These are phyloP conservation scores for Acrocalymma vagum DNA, from an alignment of 2,329 filamentous ascomycete genomes.

Conservation along the genomic window DNA sequence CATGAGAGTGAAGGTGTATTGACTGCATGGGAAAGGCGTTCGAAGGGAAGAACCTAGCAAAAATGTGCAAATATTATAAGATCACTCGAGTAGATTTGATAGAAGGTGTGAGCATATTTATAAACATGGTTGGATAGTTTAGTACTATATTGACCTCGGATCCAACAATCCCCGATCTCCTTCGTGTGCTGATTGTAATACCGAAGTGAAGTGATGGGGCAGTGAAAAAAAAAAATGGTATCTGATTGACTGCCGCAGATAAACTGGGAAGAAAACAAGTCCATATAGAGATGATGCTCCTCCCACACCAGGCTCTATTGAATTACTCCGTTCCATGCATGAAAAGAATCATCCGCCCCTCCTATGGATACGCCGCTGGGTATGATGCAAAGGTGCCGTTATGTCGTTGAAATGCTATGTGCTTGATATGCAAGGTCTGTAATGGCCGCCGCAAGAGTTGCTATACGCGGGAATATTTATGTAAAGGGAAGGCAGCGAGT, in stretches of 20 bases:
- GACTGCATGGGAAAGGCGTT: slow-evolving; percentile 3
- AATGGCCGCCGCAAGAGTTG: too few relatives aligned
- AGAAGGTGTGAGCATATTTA: slow-evolving; percentile 1
- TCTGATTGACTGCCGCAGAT: slow-evolving; percentile 20
- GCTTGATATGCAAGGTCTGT: too few relatives aligned
- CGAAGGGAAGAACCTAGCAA: too few relatives aligned
- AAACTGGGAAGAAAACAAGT: slow-evolving; percentile 16
- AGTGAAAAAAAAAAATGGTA: slow-evolving; percentile 14
- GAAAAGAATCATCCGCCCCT: slow-evolving; percentile 19
- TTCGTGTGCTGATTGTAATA: slow-evolving; percentile 14
- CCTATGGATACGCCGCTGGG: slow-evolving; percentile 27
- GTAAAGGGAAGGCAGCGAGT: neutral
- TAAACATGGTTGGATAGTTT: too few relatives aligned
- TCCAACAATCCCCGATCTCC: neutral
- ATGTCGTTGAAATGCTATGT: slow-evolving; percentile 18
- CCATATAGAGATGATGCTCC: slow-evolving; percentile 24
- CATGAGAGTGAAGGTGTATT: too few relatives aligned
- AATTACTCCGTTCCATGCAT: slow-evolving; percentile 33
- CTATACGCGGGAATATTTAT: too few relatives aligned
- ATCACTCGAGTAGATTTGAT: too few relatives aligned
- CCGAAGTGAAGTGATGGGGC: slow-evolving; percentile 8
- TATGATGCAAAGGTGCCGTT: slow-evolving; percentile 28
- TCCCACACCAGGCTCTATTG: slow-evolving; percentile 35
- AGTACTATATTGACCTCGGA: too few relatives aligned
- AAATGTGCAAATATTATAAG: slow-evolving; percentile 1